Base-by-base conservation (phyloP, 2,329 filamentous ascomycete species). In the Fusarium decemcellulare region DNA sequence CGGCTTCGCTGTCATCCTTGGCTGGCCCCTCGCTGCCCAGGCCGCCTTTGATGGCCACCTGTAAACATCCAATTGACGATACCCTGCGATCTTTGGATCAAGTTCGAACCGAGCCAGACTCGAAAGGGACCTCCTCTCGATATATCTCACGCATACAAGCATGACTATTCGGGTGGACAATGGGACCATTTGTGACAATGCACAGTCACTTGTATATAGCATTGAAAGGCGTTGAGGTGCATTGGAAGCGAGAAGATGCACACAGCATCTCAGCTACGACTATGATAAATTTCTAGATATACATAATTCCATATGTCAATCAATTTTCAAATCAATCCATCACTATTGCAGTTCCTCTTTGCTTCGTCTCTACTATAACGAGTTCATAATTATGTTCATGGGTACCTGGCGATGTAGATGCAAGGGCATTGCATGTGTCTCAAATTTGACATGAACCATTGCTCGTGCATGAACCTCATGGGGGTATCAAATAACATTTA, bases 21-120 rank as follows among this genome's bases (percentile, higher is more conserved):
- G 77, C 55, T 81, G 80, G 80, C 80, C 80, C 16, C 56, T 73
- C 7, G 65, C 73, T 23, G 76, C 74, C 63, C 65, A 75, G 63
- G 56, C 68, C 30, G 55, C 70, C 47, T 71, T 78, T 23, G 78
- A 81, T 39, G 79, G 79, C 27, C 76, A 73, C 61, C 57, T 81
- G 16, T 79, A 71, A 75, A 40, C 44, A 43, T 65, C 14, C 46
- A 54, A 55, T 12, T 56, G 43, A 58, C 42, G 48, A 54, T 10
- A 42, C n/a, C 32, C 10, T 57, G 42, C 16, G 34, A 51, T 57
- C 50, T 40, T 51, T 61, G 44, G 63, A 70, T 64, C 68, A 52
- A 42, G 36, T 59, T 63, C 42, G 57, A 48, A 65, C 34, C 54
- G 66, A 69, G 61, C 59, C 59, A 74, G 70, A 68, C 65, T 64